Evolutionary conservation across 306 rosid species (phyloP), one percentile per base, ranked within the genome.

Genomic region (Lathyrus tuberosus): DNA sequence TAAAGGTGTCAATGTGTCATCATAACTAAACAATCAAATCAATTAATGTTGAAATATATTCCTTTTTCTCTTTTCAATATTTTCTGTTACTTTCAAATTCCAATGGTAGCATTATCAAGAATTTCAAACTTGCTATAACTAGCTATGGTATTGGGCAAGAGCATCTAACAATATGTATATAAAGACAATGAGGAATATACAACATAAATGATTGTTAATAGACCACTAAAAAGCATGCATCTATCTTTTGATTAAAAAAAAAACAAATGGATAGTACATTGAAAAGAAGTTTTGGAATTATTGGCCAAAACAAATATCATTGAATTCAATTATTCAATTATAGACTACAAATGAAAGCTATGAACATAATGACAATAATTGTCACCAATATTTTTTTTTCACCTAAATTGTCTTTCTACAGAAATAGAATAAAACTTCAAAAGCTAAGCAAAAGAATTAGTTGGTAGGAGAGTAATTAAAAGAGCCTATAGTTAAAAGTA

Each of bases 351-450:
- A 37, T 51, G 44, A 76, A 73, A 69, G 63, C 76, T 71, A 68
- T 53, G 60, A 59, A 72, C 83, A 84, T 79, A 62, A 76, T 74
- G 81, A 73, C 73, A 79, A 84, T 81, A 83, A 84, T 74, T 76
- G 78, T 54, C 76, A 44, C 62, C 79, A 73, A 62, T 35, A 61
- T 51, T 33, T n/a, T n/a, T 60, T 30, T 57, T n/a, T n/a, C 10
- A 15, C 16, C 38, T 33, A 31, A 58, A 31, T 30, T 57, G 56
- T 35, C 58, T 62, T 9, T 61, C 49, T 54, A 57, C 22, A 60
- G 69, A 78, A 48, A 72, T 51, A 72, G 69, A 79, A 74, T 71
- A 76, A 2, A 82, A 57, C 63, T 80, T 78, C 18, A 70, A 71
- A 84, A 70, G 53, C 33, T 6, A 47, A 26, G 37, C 72, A 72